Evolutionary conservation across 192 early-diverging fungal species (phyloP), one percentile per base, ranked within the genome.

Genomic region (Backusella morwellensis): DNA sequence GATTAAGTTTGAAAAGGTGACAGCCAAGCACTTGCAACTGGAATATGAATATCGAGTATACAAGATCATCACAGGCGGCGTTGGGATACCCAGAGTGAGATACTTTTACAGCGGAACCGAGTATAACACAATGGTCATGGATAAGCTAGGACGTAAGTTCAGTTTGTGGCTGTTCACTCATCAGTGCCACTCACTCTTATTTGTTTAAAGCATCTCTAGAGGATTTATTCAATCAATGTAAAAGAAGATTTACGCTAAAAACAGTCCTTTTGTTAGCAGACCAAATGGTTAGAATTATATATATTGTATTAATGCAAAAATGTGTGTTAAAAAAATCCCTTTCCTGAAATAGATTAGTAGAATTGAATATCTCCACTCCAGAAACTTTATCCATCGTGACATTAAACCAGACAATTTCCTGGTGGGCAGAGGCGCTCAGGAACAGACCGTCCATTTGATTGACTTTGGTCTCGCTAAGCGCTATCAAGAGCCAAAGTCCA

Each of bases 41-140:
- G 97, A 99, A 84, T 98, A 98, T 82, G 98, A 99, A 82, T 93
- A 94, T 68, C 88, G 92, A 80, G 95, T 99, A 63, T 98, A 98
- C 88, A 96, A 95, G 82, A 87, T 92, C 11, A 87, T 99, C 75
- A 95, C 96, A 6, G 97, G 97, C 44, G 97, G 96, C 54, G 91
- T 94, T 68, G 95, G 95, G 34, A 93, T 97, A 73, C 94, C 95
- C 23, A 94, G 94, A 83, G 91, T 95, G 32, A 88, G 92, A 83
- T 91, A 90, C 83, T 97, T 91, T 86, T 92, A 93, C 73, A 88
- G 90, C 52, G 93, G 94, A 79, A 84, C 85, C 52, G 92, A 95
- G 74, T 93, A 95, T 85, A 91, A 95, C 80, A 90, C 87, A 66
- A 92, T 97, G 92, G 92, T 94, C 52, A 94, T 97, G 75, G 95